These are phyloP conservation scores for Eremochloa ophiuroides DNA, from an alignment of 176 grass and related monocot genomes.

Conservation along the genomic window DNA sequence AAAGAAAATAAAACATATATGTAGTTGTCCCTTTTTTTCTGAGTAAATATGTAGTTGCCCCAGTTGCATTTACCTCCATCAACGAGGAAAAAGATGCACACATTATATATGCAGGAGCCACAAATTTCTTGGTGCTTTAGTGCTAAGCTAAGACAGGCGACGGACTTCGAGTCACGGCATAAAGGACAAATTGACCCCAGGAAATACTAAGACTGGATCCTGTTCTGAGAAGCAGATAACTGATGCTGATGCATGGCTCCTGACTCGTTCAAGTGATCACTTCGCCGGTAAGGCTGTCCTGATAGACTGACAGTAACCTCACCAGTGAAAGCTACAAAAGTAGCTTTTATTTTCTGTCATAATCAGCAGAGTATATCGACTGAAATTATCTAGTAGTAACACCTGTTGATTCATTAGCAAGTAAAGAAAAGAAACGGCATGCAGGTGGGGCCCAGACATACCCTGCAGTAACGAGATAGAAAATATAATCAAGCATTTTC, in stretches of 20 bases:
- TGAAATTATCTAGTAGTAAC: background rate
- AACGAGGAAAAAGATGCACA: background rate
- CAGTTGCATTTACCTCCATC: background rate
- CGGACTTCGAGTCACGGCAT: background rate
- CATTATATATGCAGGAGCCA: background rate
- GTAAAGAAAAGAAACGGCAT: background rate
- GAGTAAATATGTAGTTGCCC: background rate
- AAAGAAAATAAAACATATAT: no score
- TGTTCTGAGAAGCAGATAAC: background rate
- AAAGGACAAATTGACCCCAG: conserved; percentile 21
- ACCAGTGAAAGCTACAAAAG: background rate
- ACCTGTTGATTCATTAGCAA: background rate
- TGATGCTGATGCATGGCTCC: background rate
- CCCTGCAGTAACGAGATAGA: background rate
- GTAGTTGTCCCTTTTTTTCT: no score
- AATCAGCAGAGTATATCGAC: background rate
- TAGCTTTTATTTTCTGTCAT: background rate
- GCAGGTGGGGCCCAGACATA: background rate
- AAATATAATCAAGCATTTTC: background rate
- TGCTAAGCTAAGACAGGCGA: conserved; percentile 28
- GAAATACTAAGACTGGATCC: background rate
- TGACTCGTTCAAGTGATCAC: conserved; percentile 21
- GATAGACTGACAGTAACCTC: conserved; percentile 1
- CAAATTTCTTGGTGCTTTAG: conserved; percentile 8
- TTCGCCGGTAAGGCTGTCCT: conserved; percentile 19